Evolutionary conservation across 202 grass and related monocot genomes (phyloP).

Genomic region (Setaria viridis): DNA sequence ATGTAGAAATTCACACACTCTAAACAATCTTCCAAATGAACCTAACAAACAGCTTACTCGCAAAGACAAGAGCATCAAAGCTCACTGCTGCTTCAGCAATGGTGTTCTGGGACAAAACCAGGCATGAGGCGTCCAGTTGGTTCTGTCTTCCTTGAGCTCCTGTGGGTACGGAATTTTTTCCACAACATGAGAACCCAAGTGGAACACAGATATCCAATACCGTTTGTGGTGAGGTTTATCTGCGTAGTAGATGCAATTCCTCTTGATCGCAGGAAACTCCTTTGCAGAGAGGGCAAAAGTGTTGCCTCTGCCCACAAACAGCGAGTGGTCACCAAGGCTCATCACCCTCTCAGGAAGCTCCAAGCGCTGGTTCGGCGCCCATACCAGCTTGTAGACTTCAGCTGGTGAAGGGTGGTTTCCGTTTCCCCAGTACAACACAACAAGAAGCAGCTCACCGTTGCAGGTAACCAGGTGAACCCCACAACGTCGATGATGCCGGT

Average conservation of each 20-base stretch:
- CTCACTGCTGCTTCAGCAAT: neutral
- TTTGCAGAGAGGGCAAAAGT: slow-evolving; percentile 23
- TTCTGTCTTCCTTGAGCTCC: neutral
- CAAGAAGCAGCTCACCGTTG: too few relatives aligned
- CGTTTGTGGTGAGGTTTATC: neutral
- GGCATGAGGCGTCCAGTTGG: neutral
- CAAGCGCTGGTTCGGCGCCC: neutral
- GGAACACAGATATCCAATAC: slow-evolving; percentile 1
- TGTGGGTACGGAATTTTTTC: neutral
- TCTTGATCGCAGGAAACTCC: slow-evolving; percentile 21
- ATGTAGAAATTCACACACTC: too few relatives aligned
- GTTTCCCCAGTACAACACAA: neutral
- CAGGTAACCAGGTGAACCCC: too few relatives aligned
- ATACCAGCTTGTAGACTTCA: neutral
- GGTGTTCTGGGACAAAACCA: slow-evolving; percentile 24
- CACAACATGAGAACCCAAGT: neutral
- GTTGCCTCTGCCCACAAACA: slow-evolving; percentile 9
- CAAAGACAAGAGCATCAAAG: too few relatives aligned
- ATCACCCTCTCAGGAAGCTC: slow-evolving; percentile 3
- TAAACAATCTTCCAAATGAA: too few relatives aligned
- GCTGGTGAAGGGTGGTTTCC: neutral
- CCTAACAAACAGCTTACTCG: too few relatives aligned
- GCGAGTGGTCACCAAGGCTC: slow-evolving; percentile 4
- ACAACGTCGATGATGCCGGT: neutral
- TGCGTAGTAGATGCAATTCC: slow-evolving; percentile 16